A percentile compares a stretch with the other conserved stretches of the same genome.
phyloP scores from a whole-genome alignment of 257 asterid genomes.

The Misopates orontium region DNA sequence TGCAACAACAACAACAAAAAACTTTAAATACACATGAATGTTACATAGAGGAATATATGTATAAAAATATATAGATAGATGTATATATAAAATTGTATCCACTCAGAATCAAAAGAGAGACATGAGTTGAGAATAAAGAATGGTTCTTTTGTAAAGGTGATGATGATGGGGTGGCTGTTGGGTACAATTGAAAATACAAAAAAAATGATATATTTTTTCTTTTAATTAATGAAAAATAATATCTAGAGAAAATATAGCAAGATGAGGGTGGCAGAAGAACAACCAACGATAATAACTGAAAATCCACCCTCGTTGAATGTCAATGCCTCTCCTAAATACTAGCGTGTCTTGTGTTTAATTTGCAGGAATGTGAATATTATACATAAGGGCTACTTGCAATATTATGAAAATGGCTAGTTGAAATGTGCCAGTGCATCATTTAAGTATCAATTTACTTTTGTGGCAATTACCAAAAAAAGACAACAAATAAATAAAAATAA shows the following conservation, averaged over 20 bases:
- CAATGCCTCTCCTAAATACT: not conserved
- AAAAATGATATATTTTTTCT: not conserved
- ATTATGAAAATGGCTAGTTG: too few species aligned
- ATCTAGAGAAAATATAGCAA: not conserved
- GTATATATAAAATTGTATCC: not conserved
- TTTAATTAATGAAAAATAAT: not conserved
- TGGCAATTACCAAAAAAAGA: too few species aligned
- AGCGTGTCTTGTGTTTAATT: not conserved
- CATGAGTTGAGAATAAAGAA: slow-evolving; percentile 15
- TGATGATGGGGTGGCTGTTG: slow-evolving; percentile 23
- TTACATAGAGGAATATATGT: slow-evolving; percentile 3
- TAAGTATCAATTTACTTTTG: too few species aligned
- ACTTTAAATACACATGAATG: slow-evolving; percentile 28
- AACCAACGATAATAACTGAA: slow-evolving; percentile 34
- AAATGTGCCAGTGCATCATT: too few species aligned
- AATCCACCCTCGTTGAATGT: not conserved
- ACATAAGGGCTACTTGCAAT: too few species aligned
- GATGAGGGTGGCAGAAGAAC: slow-evolving; percentile 21
- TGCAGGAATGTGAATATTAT: not conserved
- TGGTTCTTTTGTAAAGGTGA: slow-evolving; percentile 35
- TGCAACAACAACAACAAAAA: slow-evolving; percentile 39
- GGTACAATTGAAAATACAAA: not conserved
- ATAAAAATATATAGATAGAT: not conserved
- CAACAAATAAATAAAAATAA: too few species aligned
- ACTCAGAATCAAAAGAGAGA: slow-evolving; percentile 27